Conservation (phyloP, 345 rosid species). For the Eucalyptus rudis region DNA sequence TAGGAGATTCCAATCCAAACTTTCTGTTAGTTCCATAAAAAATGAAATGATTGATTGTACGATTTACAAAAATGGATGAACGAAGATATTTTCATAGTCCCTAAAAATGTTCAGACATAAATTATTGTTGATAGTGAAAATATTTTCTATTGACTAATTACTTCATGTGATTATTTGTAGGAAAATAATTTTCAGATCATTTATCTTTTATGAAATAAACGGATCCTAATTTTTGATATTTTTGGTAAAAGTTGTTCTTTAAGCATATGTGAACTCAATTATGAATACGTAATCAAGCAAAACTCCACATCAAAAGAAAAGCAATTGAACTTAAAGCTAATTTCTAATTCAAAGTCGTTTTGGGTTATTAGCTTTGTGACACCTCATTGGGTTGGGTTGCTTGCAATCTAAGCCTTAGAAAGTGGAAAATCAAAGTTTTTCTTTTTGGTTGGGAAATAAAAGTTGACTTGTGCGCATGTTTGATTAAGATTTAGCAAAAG, state of each 20-base stretch:
- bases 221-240: not conserved
- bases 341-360: not conserved
- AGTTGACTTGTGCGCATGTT: not conserved
- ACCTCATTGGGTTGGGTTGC: not conserved
- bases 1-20: not conserved
- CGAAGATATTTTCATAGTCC: fast-evolving
- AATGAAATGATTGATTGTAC: not conserved
- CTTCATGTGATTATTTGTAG: not conserved
- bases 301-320: not conserved
- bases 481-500: not conserved
- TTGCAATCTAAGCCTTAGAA: not conserved
- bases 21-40: not conserved
- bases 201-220: not conserved
- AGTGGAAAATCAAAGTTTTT: not conserved
- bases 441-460: not conserved
- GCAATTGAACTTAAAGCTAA: not conserved
- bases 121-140: not conserved
- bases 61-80: not conserved
- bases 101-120: not conserved
- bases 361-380: not conserved
- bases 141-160: not conserved
- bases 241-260: not conserved
- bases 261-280: not conserved
- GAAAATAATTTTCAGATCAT: not conserved
- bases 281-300: not conserved